These are phyloP conservation scores for Coemansia sp. DNA, from an alignment of 192 early-diverging fungal species.

Conservation along the genomic window DNA sequence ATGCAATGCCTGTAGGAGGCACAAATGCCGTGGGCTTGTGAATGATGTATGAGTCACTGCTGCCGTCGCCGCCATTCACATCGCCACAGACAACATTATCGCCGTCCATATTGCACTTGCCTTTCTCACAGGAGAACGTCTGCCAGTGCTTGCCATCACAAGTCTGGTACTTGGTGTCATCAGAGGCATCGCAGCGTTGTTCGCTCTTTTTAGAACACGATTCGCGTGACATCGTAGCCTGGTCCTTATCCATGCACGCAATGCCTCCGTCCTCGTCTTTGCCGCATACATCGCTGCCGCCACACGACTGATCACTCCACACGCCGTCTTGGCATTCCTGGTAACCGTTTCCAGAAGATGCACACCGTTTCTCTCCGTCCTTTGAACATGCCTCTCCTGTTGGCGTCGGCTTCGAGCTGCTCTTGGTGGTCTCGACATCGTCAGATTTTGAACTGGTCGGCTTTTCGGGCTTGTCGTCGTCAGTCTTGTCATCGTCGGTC, in stretches of 20 bases:
- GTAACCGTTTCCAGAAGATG: conserved; percentile 10
- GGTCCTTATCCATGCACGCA: conserved; percentile 38
- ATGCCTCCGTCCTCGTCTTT: conserved; percentile 20
- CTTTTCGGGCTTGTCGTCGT: not conserved
- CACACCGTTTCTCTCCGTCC: conserved; percentile 28
- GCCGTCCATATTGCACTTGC: conserved; percentile 18
- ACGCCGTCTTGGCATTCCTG: conserved; percentile 30
- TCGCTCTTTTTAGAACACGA: conserved; percentile 29
- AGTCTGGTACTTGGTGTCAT: conserved; percentile 33
- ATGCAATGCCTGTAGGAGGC: not conserved
- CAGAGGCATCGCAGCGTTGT: conserved; percentile 30
- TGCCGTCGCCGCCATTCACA: not conserved
- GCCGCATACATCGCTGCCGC: conserved; percentile 25
- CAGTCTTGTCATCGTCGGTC: not conserved
- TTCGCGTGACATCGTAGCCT: conserved; percentile 20
- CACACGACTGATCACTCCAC: conserved; percentile 36
- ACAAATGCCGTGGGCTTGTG: conserved; percentile 37
- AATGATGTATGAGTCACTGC: conserved; percentile 21
- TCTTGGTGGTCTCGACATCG: conserved; percentile 2
- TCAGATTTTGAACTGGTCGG: not conserved
- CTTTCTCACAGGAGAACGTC: conserved; percentile 16
- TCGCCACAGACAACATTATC: conserved; percentile 32
- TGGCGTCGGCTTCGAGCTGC: conserved; percentile 20
- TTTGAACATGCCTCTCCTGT: conserved; percentile 30
- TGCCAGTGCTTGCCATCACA: conserved; percentile 47